Evolutionary conservation across 2,329 filamentous ascomycete genomes (phyloP).

Genomic region (Xylaria sp.): DNA sequence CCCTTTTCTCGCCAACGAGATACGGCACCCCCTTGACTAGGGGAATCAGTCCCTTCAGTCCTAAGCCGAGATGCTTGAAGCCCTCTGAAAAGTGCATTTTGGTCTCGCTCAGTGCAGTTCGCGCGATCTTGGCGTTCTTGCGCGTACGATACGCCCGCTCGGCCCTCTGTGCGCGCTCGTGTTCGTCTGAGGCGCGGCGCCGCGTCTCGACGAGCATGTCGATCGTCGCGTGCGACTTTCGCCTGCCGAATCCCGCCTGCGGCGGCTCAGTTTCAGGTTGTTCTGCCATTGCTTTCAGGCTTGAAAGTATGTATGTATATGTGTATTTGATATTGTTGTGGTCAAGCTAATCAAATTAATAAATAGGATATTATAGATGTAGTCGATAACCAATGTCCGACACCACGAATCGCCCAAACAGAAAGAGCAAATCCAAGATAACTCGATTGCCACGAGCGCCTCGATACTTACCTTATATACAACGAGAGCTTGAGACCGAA

Average conservation of each 20-base stretch:
- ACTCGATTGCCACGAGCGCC: no score
- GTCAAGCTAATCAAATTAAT: no score
- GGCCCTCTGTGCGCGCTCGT: constrained; percentile 46
- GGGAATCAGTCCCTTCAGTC: constrained; percentile 40
- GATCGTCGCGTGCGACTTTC: constrained; percentile 48
- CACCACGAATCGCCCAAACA: no score
- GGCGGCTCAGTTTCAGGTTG: neutral
- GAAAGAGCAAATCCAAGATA: no score
- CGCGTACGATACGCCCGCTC: constrained; percentile 49
- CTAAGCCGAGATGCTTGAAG: constrained; percentile 45
- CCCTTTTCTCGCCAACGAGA: constrained; percentile 46
- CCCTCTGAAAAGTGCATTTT: constrained; percentile 47
- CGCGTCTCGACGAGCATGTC: constrained; percentile 48
- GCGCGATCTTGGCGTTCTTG: constrained; percentile 49
- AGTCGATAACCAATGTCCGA: no score
- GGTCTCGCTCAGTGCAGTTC: constrained; percentile 46
- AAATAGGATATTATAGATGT: no score
- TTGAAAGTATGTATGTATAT: neutral
- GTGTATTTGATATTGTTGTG: no score
- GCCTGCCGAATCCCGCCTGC: neutral
- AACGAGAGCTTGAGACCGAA: no score
- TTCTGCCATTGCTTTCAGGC: neutral
- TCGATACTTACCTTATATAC: no score
- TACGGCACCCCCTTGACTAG: constrained; percentile 45
- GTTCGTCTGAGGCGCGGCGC: constrained; percentile 46